Evolutionary conservation across 352 stramenopile species (phyloP).

Genomic region (Peronospora tabacina): DNA sequence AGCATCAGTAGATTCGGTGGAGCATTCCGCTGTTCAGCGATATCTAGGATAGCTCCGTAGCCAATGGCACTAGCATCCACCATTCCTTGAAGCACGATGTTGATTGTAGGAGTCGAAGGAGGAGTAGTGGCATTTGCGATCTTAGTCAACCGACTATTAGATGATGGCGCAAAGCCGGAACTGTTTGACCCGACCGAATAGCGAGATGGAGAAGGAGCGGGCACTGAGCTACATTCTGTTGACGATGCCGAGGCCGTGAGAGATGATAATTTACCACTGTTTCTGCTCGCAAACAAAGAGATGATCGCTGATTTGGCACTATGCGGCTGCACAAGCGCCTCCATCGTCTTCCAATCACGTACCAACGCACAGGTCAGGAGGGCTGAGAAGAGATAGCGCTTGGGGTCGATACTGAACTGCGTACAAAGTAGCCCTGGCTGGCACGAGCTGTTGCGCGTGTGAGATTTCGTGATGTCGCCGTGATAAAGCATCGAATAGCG

Average conservation of each 20-base stretch:
- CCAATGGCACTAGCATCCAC: constrained; percentile 44
- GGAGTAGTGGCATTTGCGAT: constrained; percentile 11
- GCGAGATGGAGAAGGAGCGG: constrained; percentile 20
- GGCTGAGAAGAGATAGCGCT: constrained; percentile 45
- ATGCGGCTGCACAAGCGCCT: constrained; percentile 34
- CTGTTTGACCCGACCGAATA: constrained; percentile 30
- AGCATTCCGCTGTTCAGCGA: constrained; percentile 40
- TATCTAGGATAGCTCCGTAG: constrained; percentile 63
- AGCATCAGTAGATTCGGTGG: constrained; percentile 36
- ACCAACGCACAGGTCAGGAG: constrained; percentile 38
- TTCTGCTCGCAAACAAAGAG: constrained; percentile 23
- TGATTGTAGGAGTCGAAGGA: constrained; percentile 10
- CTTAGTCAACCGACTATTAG: constrained; percentile 6
- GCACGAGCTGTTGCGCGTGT: constrained; percentile 22
- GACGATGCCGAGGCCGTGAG: constrained; percentile 18
- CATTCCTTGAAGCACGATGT: constrained; percentile 18
- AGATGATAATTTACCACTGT: constrained; percentile 10
- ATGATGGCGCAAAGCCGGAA: constrained; percentile 18
- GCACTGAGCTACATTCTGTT: constrained; percentile 17
- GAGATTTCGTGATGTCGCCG: constrained; percentile 20
- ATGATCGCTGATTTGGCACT: constrained; percentile 35
- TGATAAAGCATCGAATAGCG: constrained; percentile 65
- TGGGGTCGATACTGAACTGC: constrained; percentile 42
- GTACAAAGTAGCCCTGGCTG: constrained; percentile 30
- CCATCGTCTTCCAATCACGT: constrained; percentile 48